phyloP scores from a whole-genome alignment of 768 basidiomycete species.

The Coprinopsis marcescibilis region DNA sequence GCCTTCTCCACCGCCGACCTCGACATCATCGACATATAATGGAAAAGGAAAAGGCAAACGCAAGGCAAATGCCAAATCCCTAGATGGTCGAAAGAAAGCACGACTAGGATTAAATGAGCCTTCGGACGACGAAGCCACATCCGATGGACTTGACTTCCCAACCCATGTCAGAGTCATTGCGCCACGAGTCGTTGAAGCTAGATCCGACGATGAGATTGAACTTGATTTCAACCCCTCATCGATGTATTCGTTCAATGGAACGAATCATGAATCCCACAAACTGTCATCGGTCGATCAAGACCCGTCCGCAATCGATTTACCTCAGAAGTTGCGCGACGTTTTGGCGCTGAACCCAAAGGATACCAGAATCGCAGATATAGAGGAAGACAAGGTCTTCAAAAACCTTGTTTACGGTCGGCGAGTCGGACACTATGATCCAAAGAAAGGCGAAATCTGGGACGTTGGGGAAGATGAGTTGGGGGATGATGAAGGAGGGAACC shows the following conservation, averaged over 20 bases:
- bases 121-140: conserved; percentile 22
- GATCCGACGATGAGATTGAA: conserved; percentile 25
- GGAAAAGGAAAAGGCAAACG: conserved; percentile 25
- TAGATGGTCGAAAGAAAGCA: conserved; percentile 41
- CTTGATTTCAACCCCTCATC: conserved; percentile 31
- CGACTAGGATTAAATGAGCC: conserved; percentile 29
- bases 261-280: conserved; percentile 24
- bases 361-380: conserved; percentile 31
- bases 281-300: conserved; percentile 24
- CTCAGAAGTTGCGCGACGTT: conserved; percentile 59
- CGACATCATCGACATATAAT: conserved; percentile 20
- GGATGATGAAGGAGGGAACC: conserved; percentile 15
- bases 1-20: conserved; percentile 58
- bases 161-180: conserved; percentile 32
- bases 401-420: conserved; percentile 56
- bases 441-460: conserved; percentile 69
- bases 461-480: conserved; percentile 46
- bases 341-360: conserved; percentile 53
- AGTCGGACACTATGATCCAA: conserved; percentile 51
- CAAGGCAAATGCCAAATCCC: conserved; percentile 32
- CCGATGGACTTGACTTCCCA: conserved; percentile 24
- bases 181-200: conserved; percentile 13
- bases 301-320: conserved; percentile 51
- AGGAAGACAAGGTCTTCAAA: conserved; percentile 52
- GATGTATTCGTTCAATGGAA: conserved; percentile 24